These are phyloP conservation scores for Saccharum officinarum DNA, from an alignment of 176 grass and related monocot species.

Conservation along the genomic window DNA sequence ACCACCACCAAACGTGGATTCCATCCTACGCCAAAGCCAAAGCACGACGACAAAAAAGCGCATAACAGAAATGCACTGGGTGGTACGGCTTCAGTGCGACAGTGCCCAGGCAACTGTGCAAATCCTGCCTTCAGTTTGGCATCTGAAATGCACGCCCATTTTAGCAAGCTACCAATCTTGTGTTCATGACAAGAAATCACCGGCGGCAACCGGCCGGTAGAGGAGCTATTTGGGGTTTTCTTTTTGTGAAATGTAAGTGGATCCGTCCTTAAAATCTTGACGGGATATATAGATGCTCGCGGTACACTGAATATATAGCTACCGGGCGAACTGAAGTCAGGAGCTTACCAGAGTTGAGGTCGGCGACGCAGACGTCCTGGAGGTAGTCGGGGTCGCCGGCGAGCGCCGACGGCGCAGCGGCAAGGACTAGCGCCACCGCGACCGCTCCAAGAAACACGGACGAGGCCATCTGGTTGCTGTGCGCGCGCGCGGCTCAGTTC, in stretches of 20 bases:
- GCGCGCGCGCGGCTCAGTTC: neutral
- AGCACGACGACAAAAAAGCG: neutral
- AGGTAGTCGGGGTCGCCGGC: slow-evolving; percentile 79
- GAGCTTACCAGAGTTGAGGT: slow-evolving; percentile 61
- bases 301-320: neutral
- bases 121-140: neutral
- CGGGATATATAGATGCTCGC: neutral
- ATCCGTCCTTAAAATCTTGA: neutral
- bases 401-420: slow-evolving; percentile 4
- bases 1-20: slow-evolving; percentile 10
- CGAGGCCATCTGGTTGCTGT: neutral
- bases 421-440: slow-evolving; percentile 8
- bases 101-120: neutral
- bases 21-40: neutral
- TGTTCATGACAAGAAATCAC: neutral
- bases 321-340: neutral
- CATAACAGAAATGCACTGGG: neutral
- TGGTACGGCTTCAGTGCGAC: neutral
- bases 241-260: neutral
- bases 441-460: slow-evolving; percentile 16
- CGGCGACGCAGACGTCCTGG: slow-evolving; percentile 85
- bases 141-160: neutral
- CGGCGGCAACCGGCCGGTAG: neutral
- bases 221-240: neutral
- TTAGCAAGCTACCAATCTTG: neutral